A percentile compares a stretch with the other conserved stretches of the same genome.
phyloP scores from a whole-genome alignment of 208 protist genomes.

The Leptomonas pyrrhocoris region DNA sequence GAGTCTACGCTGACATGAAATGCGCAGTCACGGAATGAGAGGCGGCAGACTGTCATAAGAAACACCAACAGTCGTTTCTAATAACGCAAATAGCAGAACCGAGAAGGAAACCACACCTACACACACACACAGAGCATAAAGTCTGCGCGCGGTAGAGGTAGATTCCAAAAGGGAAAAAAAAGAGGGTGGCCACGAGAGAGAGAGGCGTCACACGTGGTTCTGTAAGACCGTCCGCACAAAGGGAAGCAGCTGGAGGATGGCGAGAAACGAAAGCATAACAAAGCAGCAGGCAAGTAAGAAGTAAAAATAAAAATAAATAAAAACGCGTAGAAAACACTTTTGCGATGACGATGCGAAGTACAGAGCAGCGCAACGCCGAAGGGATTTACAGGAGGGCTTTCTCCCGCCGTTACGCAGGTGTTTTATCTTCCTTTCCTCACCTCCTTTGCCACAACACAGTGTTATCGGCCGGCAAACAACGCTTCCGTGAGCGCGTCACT shows the following conservation, averaged over 20 bases:
- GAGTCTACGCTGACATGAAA: too few relatives aligned
- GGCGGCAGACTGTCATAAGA: too few relatives aligned
- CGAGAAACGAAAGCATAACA: neutral
- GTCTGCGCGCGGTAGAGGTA: too few relatives aligned
- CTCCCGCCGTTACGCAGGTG: neutral
- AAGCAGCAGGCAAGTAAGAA: neutral
- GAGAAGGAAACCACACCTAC: too few relatives aligned
- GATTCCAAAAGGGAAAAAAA: too few relatives aligned
- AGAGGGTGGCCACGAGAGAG: neutral
- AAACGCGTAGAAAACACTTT: conserved; percentile 6
- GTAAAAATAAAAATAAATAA: conserved; percentile 7
- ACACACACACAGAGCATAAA: too few relatives aligned
- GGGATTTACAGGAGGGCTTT: neutral
- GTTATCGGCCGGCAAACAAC: too few relatives aligned
- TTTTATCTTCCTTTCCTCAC: neutral
- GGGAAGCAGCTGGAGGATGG: neutral
- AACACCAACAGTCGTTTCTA: too few relatives aligned
- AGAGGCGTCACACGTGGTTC: neutral
- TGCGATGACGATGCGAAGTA: too few relatives aligned
- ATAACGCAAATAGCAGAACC: too few relatives aligned
- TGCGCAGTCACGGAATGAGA: too few relatives aligned
- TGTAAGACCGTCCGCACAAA: neutral
- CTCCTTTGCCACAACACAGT: too few relatives aligned
- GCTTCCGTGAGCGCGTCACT: neutral
- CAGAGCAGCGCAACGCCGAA: conserved; percentile 10